Percentiles rank a stretch among this genome's conserved stretches.
Evolutionary conservation across 768 basidiomycete species (phyloP).

Genomic region (Lactarius hengduanensis): DNA sequence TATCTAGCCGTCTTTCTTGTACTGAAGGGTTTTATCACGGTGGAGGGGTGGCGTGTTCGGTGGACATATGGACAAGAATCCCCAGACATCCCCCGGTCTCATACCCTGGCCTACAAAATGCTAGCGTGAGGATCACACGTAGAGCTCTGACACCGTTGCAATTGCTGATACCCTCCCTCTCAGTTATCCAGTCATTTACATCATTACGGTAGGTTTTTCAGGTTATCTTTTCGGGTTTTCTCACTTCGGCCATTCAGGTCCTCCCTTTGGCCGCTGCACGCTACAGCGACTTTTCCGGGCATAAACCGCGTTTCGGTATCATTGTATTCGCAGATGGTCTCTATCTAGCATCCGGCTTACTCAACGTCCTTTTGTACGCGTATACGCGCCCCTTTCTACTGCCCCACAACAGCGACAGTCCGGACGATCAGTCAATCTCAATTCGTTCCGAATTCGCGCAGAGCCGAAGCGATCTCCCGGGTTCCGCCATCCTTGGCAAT

Average conservation of each 20-base stretch:
- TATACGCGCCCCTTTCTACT: constrained; percentile 43
- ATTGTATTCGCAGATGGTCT: constrained; percentile 42
- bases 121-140: constrained; percentile 42
- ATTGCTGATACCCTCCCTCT: constrained; percentile 12
- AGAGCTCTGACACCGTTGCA: neutral
- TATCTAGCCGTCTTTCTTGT: constrained; percentile 48
- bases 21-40: constrained; percentile 39
- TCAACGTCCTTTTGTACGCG: constrained; percentile 43
- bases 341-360: constrained; percentile 45
- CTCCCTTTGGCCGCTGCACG: constrained; percentile 45
- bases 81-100: constrained; percentile 18
- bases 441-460: neutral
- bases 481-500: neutral
- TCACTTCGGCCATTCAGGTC: constrained; percentile 28
- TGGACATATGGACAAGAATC: constrained; percentile 25
- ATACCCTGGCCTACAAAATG: constrained; percentile 43
- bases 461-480: neutral
- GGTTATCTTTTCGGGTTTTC: neutral
- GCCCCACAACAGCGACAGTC: constrained; percentile 29
- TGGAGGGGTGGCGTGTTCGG: constrained; percentile 36
- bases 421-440: neutral
- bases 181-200: constrained; percentile 50
- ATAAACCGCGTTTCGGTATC: constrained; percentile 37
- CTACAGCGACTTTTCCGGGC: constrained; percentile 38
- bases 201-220: constrained; percentile 34